Base-by-base conservation (phyloP, 1,284 basidiomycete genomes). In the Vanrija sp. region DNA sequence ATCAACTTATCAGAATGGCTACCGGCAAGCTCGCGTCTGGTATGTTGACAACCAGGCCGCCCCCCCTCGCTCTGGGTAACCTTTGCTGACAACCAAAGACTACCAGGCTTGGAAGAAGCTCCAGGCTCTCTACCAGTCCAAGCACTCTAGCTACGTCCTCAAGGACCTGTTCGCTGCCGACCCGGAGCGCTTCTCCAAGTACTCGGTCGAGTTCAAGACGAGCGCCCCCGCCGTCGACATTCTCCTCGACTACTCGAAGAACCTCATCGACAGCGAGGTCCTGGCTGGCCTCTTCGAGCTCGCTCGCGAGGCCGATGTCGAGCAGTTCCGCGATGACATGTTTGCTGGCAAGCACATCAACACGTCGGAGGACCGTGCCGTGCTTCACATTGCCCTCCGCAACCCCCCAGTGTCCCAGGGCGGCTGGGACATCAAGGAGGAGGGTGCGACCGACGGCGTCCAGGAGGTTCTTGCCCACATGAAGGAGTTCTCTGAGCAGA, bases 311-410 rank as follows among this genome's bases (percentile, higher is more conserved):
- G 92, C 93, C 25, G 77, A 85, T 53, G 85, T 98, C 58, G 90
- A 96, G 82, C 73, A 82, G 48, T 85, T 84, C 75, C 84, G 93
- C 50, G 89, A 98, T 73, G 86, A 86, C 75, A 96, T 98, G 93
- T 98, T 94, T 72, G 77, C 85, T 2, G 95, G 96, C 52, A 84
- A 91, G 75, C 95, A 97, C 78, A 97, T 98, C 83, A 98, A 98
- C 81, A 94, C 92, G 18, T 95, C 92, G 22, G 95, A 98, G 76
- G 94, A 88, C 72, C 89, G 95, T 54, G 89, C 96, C 6, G 95
- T 98, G 7, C 83, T 98, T 3, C 95, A 98, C 76, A 81, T 97
- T 59, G 95, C 96, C 6, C 84, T 98, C 46, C 86, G 95, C 59
- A 91, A 96, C 80, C 72, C 73, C 36, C 83, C 84, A 2, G 60